phyloP scores from a whole-genome alignment of 2,329 filamentous ascomycete genomes.

The Fusarium chaquense region DNA sequence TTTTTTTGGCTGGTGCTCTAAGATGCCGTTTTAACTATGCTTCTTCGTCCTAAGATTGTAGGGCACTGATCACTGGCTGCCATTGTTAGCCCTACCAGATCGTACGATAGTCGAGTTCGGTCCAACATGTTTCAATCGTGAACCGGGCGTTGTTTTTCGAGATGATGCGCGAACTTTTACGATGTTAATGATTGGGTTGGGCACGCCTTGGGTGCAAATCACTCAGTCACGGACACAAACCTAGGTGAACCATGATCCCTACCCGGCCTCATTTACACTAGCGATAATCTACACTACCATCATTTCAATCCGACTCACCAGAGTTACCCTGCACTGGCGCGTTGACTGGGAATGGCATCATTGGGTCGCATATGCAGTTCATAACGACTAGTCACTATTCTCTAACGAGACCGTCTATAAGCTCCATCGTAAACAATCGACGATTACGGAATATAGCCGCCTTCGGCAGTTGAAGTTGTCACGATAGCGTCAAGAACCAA shows the following conservation, averaged over 20 bases:
- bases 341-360: neutral
- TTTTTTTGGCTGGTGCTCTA: constrained; percentile 7
- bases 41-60: neutral
- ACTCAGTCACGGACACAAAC: neutral
- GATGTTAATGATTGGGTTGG: neutral
- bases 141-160: neutral
- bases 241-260: neutral
- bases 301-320: neutral
- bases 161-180: neutral
- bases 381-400: neutral
- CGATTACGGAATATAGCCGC: neutral
- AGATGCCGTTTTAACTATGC: constrained; percentile 10
- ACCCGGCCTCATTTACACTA: neutral
- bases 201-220: neutral
- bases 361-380: neutral
- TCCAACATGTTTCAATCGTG: neutral
- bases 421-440: neutral
- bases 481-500: neutral
- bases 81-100: constrained; percentile 4
- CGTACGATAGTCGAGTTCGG: constrained; percentile 3
- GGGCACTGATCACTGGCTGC: constrained; percentile 25
- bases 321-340: constrained; percentile 14
- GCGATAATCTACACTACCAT: neutral
- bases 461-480: constrained; percentile 20
- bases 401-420: neutral